These are phyloP conservation scores for Stenogyne calaminthoides DNA, from an alignment of 305 asterid species.

Conservation along the genomic window DNA sequence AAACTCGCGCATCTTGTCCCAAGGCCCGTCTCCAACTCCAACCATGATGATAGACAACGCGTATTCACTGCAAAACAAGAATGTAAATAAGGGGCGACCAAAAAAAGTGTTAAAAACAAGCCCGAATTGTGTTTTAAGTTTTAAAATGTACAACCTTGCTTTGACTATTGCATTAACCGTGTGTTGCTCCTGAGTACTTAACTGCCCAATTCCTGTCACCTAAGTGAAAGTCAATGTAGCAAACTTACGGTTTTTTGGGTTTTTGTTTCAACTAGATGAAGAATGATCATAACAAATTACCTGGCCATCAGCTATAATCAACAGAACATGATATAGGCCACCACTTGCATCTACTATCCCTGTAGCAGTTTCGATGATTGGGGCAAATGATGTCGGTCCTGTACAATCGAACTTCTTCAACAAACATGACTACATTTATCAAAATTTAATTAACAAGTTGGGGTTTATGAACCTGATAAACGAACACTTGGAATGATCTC, in stretches of 20 bases:
- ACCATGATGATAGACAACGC: conserved; percentile 50
- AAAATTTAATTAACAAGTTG: neutral
- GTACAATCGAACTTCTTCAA: neutral
- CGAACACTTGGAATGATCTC: conserved; percentile 50
- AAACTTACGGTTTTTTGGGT: neutral
- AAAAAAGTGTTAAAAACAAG: conserved; percentile 4
- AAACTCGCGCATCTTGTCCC: conserved; percentile 49
- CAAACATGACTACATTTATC: neutral
- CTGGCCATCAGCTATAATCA: conserved; percentile 73
- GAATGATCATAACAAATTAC: conserved; percentile 28
- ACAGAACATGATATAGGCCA: conserved; percentile 62
- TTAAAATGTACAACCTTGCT: conserved; percentile 48
- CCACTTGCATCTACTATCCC: conserved; percentile 52
- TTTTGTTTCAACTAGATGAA: neutral
- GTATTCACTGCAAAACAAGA: conserved; percentile 36
- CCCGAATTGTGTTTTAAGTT: neutral
- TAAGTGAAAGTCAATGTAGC: neutral
- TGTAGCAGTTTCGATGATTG: conserved; percentile 54
- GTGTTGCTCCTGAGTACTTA: conserved; percentile 51
- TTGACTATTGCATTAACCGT: conserved; percentile 56
- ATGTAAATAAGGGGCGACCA: neutral
- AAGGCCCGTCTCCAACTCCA: conserved; percentile 57
- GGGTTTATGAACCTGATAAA: conserved; percentile 43
- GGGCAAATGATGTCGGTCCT: conserved; percentile 69
- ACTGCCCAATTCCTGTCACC: conserved; percentile 45